Percentiles rank a stretch among this genome's conserved stretches.
Conservation (phyloP, 768 basidiomycete species). For the Russula compacta region DNA sequence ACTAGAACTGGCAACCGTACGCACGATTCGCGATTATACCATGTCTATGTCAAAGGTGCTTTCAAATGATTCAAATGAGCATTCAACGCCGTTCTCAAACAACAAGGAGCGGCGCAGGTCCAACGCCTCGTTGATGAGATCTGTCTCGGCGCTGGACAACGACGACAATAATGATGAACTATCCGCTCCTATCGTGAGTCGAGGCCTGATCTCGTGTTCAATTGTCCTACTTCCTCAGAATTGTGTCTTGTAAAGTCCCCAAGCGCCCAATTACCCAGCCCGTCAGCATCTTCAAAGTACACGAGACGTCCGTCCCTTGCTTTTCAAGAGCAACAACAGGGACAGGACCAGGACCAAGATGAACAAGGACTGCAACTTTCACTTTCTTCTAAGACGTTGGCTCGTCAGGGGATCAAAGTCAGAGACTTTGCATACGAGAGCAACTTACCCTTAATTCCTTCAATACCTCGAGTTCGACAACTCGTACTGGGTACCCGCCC, state of each 20-base stretch:
- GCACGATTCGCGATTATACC: background rate
- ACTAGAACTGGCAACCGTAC: background rate
- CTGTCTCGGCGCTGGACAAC: conserved; percentile 3
- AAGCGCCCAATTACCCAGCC: conserved; percentile 1
- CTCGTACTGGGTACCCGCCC: conserved; percentile 35
- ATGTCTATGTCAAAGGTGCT: conserved; percentile 2
- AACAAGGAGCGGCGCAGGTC: conserved; percentile 13
- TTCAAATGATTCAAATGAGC: conserved; percentile 13
- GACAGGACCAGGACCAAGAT: background rate
- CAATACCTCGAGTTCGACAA: conserved; percentile 41
- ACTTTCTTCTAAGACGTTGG: conserved; percentile 23
- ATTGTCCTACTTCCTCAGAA: conserved; percentile 9
- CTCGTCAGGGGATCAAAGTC: conserved; percentile 33
- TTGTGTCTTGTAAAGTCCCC: conserved; percentile 12
- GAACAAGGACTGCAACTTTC: background rate
- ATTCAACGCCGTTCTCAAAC: conserved; percentile 13
- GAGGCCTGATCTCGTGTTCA: conserved; percentile 18
- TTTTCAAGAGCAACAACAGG: background rate
- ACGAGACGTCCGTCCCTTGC: conserved; percentile 7
- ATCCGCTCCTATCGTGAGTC: conserved; percentile 7
- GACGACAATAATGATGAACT: background rate
- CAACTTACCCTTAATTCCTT: conserved; percentile 49
- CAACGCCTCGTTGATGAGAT: conserved; percentile 9
- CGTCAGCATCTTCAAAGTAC: conserved; percentile 1
- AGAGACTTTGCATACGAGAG: conserved; percentile 64